Percentiles rank a stretch among this genome's conserved stretches.
phyloP scores from a whole-genome alignment of 1,284 basidiomycete genomes.

The Anthracocystis setariae region DNA sequence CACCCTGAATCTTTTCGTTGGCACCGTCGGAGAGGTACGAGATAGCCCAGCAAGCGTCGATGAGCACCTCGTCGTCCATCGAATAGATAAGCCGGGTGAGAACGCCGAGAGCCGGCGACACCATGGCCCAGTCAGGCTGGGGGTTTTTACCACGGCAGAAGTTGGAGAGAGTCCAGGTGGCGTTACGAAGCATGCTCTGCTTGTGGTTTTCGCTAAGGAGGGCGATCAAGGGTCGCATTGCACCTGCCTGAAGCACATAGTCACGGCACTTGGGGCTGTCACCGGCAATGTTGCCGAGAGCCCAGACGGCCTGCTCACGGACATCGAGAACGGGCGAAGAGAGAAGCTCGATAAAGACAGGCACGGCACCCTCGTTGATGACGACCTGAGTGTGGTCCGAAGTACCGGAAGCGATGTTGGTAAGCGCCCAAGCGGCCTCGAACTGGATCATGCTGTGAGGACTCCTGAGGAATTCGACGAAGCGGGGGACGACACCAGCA shows the following conservation, averaged over 20 bases:
- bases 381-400: conserved; percentile 98
- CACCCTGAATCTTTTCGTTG: conserved; percentile 99
- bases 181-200: conserved; percentile 67
- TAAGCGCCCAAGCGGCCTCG: conserved; percentile 98
- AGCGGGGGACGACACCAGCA: conserved; percentile 95
- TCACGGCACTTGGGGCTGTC: conserved; percentile 67
- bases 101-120: conserved; percentile 93
- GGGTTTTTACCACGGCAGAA: conserved; percentile 68
- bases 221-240: conserved; percentile 63
- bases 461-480: conserved; percentile 90
- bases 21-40: conserved; percentile 99
- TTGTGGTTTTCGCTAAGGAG: conserved; percentile 67
- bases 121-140: conserved; percentile 65
- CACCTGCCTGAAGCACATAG: conserved; percentile 62
- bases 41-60: conserved; percentile 99
- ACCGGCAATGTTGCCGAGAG: conserved; percentile 67
- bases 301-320: conserved; percentile 68
- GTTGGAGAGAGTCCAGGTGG: conserved; percentile 68
- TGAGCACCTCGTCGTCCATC: conserved; percentile 97
- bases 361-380: conserved; percentile 91
- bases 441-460: conserved; percentile 98
- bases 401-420: conserved; percentile 99
- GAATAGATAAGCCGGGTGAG: conserved; percentile 99
- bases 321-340: conserved; percentile 66
- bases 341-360: conserved; percentile 82